Evolutionary conservation across 371 early-diverging fungal species (phyloP).

Genomic region (Mortierella sp.): DNA sequence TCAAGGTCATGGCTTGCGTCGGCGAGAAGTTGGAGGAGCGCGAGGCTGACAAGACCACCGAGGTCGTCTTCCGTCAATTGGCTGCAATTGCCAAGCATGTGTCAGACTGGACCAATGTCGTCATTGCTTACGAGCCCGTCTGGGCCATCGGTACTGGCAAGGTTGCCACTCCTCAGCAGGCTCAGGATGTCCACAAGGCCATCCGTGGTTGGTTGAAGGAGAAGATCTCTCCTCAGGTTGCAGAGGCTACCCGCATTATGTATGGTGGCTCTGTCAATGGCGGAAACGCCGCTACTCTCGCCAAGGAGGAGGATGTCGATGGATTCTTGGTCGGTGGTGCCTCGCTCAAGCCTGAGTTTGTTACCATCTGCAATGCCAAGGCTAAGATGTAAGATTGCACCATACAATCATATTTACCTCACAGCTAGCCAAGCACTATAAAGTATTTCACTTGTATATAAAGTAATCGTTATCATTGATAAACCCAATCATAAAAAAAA

Average conservation of each 20-base stretch:
- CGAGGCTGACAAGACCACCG: slow-evolving; percentile 86
- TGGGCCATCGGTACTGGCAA: slow-evolving; percentile 99
- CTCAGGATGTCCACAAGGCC: slow-evolving; percentile 95
- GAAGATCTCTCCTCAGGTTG: slow-evolving; percentile 86
- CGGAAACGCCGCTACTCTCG: slow-evolving; percentile 82
- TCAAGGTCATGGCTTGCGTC: slow-evolving; percentile 97
- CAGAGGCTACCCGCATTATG: slow-evolving; percentile 92
- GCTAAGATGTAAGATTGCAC: slow-evolving; percentile 34
- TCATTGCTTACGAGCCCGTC: slow-evolving; percentile 99
- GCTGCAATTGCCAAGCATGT: slow-evolving; percentile 79
- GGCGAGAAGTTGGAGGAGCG: slow-evolving; percentile 98
- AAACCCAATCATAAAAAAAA: too few species aligned
- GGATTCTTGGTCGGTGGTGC: slow-evolving; percentile 99
- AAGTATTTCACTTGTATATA: slow-evolving; percentile 11
- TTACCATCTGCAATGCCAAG: slow-evolving; percentile 76
- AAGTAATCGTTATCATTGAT: background rate
- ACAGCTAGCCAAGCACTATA: background rate
- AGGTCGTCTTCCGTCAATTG: slow-evolving; percentile 93
- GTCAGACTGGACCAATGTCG: slow-evolving; percentile 92
- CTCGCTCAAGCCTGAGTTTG: slow-evolving; percentile 92
- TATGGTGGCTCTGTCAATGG: slow-evolving; percentile 98
- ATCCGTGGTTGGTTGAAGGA: slow-evolving; percentile 91
- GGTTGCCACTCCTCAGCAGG: slow-evolving; percentile 97
- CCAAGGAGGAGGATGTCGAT: slow-evolving; percentile 90
- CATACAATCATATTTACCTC: background rate